Base-by-base conservation (phyloP, 768 basidiomycete genomes). In the Psilocybe sp. region DNA sequence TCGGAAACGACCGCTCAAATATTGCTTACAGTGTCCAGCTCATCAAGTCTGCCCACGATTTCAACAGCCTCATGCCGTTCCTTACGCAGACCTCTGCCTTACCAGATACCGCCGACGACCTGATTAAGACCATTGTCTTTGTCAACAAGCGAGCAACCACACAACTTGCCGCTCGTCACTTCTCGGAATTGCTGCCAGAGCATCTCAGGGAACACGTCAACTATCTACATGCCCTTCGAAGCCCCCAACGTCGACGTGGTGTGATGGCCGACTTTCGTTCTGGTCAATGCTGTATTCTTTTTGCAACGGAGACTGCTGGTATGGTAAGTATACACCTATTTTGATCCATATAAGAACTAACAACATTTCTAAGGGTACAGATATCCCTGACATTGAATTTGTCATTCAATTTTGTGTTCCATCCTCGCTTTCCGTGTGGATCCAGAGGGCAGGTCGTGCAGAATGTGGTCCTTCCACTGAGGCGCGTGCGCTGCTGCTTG, bases 1-100 rank as follows among this genome's bases (percentile, higher is more conserved):
- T 68, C 2, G 72, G 72, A 2, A 71, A 67, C 35, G 66, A 73
- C 50, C 53, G 67, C 1, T 63, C 64, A 2, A 74, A 74, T 49
- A 71, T 74, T 37, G 40, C 60, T 0, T 62, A 46, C 35, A 59
- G 51, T 7, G 58, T 66, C 12, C 48, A 50, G 3, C 32, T 39
- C 0, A 68, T 72, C 47, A 52, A 54, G 3, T 58, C 54, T 2
- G 41, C 56, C 3, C 55, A 48, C 4, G 61, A 69, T 46, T 64
- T 59, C 42, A 40, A 59, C 8, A 53, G 65, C 7, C 48, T 68
- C n/a, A n/a, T n/a, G n/a, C 15, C 42, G 40, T 28, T 49, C 45
- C 19, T 47, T 53, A 9, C 41, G 64, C 10, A 40, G 18, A 5
- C 31, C 42, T 5, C 38, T 7, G 15, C 44, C 15, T 46, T 16